Base-by-base conservation (phyloP, 1,284 basidiomycete genomes). In the Dichomitus squalens region DNA sequence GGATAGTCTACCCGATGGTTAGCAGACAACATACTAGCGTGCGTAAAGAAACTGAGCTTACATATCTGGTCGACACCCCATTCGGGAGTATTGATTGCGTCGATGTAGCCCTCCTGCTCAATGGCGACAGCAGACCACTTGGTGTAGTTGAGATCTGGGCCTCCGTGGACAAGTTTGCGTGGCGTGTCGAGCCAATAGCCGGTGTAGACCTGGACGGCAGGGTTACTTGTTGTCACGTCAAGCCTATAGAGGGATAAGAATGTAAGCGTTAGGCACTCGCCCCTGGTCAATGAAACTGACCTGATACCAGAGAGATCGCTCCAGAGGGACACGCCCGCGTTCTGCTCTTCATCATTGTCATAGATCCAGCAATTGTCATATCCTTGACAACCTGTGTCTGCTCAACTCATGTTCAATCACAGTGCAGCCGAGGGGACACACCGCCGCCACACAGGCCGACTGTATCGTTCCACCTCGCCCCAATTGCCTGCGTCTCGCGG, bases 41-140 rank as follows among this genome's bases (percentile, higher is more conserved):
- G 55, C 48, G 16, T n/a, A n/a, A 57, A 62, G 11, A n/a, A 20
- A n/a, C 20, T 6, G 12, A 7, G 72, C 78, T 65, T 63, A 81
- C 80, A 82, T 36, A 84, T 82, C 61, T 82, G 79, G 67, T 83
- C 75, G 1, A 81, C 71, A 9, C 72, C 68, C 79, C 79, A 84
- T 60, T 82, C 77, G 0, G 79, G 81, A 6, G 79, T 80, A 58
- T 84, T 82, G 55, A 84, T 81, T 5, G 79, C 82, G 61, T 77
- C 83, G 34, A 84, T 73, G 57, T 79, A 79, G 0, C 83, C 81
- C 66, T 84, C 75, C 65, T 81, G 81, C 65, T 85, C 83, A 53
- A 85, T 78, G 0, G 82, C 83, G 18, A 85, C 75, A 1, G 80
- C 82, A 23, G 76, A 73, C 67, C 74, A 78, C 25, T 69, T 73